Base-by-base conservation (phyloP, 2,329 filamentous ascomycete species). In the Stromatinia cepivora region DNA sequence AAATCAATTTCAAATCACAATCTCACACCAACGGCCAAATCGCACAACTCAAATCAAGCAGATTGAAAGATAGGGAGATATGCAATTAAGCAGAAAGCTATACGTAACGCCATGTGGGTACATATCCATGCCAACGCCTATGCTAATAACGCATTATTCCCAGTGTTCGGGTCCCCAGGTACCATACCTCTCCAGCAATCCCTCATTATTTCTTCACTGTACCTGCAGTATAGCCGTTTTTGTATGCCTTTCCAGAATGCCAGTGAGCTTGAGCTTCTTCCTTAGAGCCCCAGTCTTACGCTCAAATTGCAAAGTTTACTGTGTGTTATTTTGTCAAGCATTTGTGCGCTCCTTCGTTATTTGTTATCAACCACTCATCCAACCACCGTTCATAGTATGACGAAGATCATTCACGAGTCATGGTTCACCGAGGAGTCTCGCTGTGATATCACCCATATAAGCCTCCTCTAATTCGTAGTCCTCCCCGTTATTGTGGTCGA, bases 381-480 rank as follows among this genome's bases (percentile, higher is more conserved):
- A 54, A 5, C 10, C 63, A 28, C 25, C 48, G n/a, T 66, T 64
- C 61, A 64, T 52, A n/a, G 61, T 64, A 39, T 52, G 31, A 2
- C 46, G 61, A 64, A 53, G 58, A 54, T 64, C 61, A 22, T 53
- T 64, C 46, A 64, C 20, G 20, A 57, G 36, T 76, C 70, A 78
- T 58, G 87, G 86, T 80, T 97, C 94, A 50, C 92, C 92, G 46
- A 97, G 88, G 9, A 98, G 85, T 70, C 91, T 86, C 25, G 93
- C 92, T 0, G 92, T 97, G 72, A 98, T 90, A 74, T 97, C 93
- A 4, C 92, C 93, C 86, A 97, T 92, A 75, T 93, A 94, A 1
- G 90, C 93, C 76, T 95, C 92, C 77, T 96, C 92, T n/a, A 97
- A 82, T 75, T 92, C 89, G 78, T 96, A 95, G 77, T 95, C 91